Evolutionary conservation across 345 rosid genomes (phyloP).

Genomic region (Brassica napus): DNA sequence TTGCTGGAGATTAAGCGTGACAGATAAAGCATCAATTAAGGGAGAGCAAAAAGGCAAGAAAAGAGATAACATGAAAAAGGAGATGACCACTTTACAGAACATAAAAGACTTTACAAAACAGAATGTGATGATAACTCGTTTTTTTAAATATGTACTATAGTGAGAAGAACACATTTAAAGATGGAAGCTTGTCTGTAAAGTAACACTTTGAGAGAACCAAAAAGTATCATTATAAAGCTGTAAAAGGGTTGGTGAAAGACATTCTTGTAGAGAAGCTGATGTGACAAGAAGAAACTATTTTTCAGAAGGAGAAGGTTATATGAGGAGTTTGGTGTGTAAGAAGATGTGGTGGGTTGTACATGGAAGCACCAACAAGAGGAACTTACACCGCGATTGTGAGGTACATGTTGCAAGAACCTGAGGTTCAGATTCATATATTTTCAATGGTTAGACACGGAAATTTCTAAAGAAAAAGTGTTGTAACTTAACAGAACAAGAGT

Average conservation of each 20-base stretch:
- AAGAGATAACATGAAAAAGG: conserved; percentile 30
- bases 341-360: conserved; percentile 43
- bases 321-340: conserved; percentile 34
- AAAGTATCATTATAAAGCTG: conserved; percentile 37
- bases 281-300: conserved; percentile 24
- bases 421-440: conserved; percentile 5
- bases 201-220: conserved; percentile 32
- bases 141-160: conserved; percentile 22
- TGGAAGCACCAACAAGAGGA: conserved; percentile 28
- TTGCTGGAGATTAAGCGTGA: conserved; percentile 35
- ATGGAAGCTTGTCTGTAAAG: conserved; percentile 42
- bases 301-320: conserved; percentile 20
- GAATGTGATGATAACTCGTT: conserved; percentile 37
- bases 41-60: conserved; percentile 13
- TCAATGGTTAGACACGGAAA: background rate
- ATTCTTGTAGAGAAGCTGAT: conserved; percentile 19
- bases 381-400: conserved; percentile 27
- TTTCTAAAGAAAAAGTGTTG: background rate
- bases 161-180: conserved; percentile 38
- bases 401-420: background rate
- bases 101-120: conserved; percentile 34
- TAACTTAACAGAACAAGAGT: conserved; percentile 28
- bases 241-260: conserved; percentile 36
- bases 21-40: conserved; percentile 34
- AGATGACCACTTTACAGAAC: conserved; percentile 36